Percentiles rank a stretch among this genome's conserved stretches.
Conservation (phyloP, 345 rosid species). For the Bretschneidera sinensis region DNA sequence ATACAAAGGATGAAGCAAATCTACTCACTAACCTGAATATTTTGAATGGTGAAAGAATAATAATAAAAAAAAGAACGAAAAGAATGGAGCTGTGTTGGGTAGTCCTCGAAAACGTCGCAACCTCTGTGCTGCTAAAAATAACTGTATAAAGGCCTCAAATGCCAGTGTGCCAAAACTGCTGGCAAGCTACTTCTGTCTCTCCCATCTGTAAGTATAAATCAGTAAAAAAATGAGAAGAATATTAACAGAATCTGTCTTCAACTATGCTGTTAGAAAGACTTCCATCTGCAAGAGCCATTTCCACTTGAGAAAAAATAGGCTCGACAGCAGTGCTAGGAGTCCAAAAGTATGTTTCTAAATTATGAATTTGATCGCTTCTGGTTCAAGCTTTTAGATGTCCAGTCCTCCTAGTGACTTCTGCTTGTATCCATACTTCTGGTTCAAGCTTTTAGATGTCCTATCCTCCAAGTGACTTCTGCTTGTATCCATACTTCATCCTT, state of each 20-base stretch:
- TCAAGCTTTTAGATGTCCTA: constrained; percentile 11
- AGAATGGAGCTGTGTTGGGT: constrained; percentile 11
- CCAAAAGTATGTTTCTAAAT: not conserved
- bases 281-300: constrained; percentile 1
- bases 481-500: constrained; percentile 65
- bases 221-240: not conserved
- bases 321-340: constrained; percentile 3
- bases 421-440: constrained; percentile 60
- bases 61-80: constrained; percentile 2
- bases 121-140: not conserved
- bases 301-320: not conserved
- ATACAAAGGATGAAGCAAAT: constrained; percentile 26
- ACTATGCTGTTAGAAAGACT: constrained; percentile 5
- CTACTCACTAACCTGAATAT: constrained; percentile 4
- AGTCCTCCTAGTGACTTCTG: constrained; percentile 72
- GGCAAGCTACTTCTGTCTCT: constrained; percentile 12
- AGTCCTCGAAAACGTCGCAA: not conserved
- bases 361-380: not conserved
- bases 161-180: not conserved
- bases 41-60: constrained; percentile 11
- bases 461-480: constrained; percentile 70
- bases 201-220: not conserved
- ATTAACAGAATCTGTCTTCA: constrained; percentile 10
- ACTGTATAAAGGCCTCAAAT: not conserved
- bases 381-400: constrained; percentile 1